phyloP scores from a whole-genome alignment of 83 land plant genomes.

The Picea abies region DNA sequence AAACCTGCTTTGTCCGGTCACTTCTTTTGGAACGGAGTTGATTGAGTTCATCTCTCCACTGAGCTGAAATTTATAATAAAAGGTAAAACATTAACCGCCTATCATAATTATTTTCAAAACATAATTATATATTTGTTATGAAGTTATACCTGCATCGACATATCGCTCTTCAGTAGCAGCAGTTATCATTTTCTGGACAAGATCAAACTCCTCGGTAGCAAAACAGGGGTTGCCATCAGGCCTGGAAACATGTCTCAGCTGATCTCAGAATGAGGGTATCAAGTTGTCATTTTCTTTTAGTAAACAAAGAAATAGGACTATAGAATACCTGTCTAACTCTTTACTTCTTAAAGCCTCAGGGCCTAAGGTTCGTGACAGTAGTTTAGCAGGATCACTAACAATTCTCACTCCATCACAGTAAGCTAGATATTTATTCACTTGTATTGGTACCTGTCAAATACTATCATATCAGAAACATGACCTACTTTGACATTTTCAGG shows the following conservation, averaged over 20 bases:
- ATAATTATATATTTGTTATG: constrained; percentile 1
- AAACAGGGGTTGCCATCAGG: constrained; percentile 47
- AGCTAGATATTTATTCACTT: constrained; percentile 81
- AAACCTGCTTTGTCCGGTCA: constrained; percentile 19
- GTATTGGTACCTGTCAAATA: constrained; percentile 73
- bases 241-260: constrained; percentile 32
- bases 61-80: constrained; percentile 18
- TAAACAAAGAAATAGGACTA: background rate
- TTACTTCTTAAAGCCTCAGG: constrained; percentile 52
- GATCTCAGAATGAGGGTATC: background rate
- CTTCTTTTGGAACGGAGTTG: constrained; percentile 40
- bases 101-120: background rate
- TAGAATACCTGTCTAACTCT: constrained; percentile 64
- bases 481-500: background rate
- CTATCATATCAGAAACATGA: background rate
- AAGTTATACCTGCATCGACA: constrained; percentile 34
- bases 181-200: constrained; percentile 52
- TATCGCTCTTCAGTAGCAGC: constrained; percentile 74
- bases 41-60: constrained; percentile 44
- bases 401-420: constrained; percentile 85
- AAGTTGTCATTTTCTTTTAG: background rate
- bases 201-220: constrained; percentile 40
- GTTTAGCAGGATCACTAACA: constrained; percentile 56
- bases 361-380: constrained; percentile 30
- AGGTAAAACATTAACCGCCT: background rate